phyloP scores from a whole-genome alignment of 23 red algal genomes.

The Agarophyton chilense region DNA sequence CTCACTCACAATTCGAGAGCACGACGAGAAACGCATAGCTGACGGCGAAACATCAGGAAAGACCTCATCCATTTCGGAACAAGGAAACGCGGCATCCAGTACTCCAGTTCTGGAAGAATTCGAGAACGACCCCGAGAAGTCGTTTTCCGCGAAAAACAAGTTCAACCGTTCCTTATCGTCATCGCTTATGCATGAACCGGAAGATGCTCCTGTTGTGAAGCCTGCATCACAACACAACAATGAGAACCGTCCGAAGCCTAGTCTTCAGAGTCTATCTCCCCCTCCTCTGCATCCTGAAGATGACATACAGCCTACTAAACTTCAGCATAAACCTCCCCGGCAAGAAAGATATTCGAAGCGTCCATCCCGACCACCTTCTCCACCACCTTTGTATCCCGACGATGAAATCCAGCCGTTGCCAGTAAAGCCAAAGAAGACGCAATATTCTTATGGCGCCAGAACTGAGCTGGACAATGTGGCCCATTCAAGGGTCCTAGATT shows the following conservation, averaged over 20 bases:
- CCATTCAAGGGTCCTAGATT: not conserved
- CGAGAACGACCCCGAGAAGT: not conserved
- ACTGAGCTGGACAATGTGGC: not conserved
- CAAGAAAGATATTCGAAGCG: not conserved
- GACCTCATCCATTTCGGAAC: not conserved
- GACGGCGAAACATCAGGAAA: not conserved
- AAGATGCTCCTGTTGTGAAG: not conserved
- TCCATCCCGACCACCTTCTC: not conserved
- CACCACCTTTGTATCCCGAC: not conserved
- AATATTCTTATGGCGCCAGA: not conserved
- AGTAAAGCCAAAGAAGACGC: not conserved
- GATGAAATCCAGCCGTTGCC: constrained; percentile 15
- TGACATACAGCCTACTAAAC: not conserved
- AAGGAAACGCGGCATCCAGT: not conserved
- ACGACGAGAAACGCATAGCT: not conserved
- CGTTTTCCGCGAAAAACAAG: not conserved
- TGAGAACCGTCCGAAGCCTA: not conserved
- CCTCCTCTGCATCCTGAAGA: constrained; percentile 10
- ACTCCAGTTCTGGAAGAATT: not conserved
- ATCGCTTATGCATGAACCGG: not conserved
- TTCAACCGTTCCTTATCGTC: not conserved
- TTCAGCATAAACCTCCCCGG: not conserved
- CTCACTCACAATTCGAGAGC: not conserved
- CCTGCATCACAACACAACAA: not conserved
- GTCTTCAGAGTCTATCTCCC: not conserved